Base-by-base conservation (phyloP, 73 alveolate genomes). In the Paramecium octaurelia region DNA sequence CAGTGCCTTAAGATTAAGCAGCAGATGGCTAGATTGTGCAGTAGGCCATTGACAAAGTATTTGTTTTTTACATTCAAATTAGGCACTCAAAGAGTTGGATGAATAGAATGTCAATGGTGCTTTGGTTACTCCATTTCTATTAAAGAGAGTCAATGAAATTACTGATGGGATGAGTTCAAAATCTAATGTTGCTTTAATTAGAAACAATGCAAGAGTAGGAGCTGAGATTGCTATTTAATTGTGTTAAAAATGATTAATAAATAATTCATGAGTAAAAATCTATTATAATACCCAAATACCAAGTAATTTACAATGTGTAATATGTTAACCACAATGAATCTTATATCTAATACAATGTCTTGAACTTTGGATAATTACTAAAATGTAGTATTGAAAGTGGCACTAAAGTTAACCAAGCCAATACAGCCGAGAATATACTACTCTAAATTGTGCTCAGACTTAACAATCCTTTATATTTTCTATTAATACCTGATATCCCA, bases 131-230 rank as follows among this genome's bases (percentile, higher is more conserved):
- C 99, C 99, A 24, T 97, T 95, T 95, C 87, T 97, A 44, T 95
- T 97, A 73, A 97, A 97, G 83, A 96, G 97, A 94, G 98, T 97
- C 27, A 95, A 96, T 84, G 98, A 97, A 69, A 69, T 97, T 34
- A 95, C 98, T 10, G 97, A 95, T 10, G 99, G 99, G 23, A 97
- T 73, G 84, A 86, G 97, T 20, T 92, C 97, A 38, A 95, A 96
- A 69, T 93, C 98, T 42, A 97, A 96, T 94, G 95, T 95, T 50
- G 97, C 94, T 73, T 92, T 96, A 42, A 96, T 97, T 20, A 94
- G 94, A 87, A 97, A 97, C 86, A 97, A 97, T 95, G 99, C 99
- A 20, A 86, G 80, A n/a, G 87, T 93, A 46, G 99, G 99, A 20
- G 98, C 98, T 36, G 86, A 76, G 86, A 96, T 97, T 86, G 97